Evolutionary conservation across 2,329 filamentous ascomycete genomes (phyloP), one percentile per base, ranked within the genome.

Genomic region (Emmonsiellopsis sp.): DNA sequence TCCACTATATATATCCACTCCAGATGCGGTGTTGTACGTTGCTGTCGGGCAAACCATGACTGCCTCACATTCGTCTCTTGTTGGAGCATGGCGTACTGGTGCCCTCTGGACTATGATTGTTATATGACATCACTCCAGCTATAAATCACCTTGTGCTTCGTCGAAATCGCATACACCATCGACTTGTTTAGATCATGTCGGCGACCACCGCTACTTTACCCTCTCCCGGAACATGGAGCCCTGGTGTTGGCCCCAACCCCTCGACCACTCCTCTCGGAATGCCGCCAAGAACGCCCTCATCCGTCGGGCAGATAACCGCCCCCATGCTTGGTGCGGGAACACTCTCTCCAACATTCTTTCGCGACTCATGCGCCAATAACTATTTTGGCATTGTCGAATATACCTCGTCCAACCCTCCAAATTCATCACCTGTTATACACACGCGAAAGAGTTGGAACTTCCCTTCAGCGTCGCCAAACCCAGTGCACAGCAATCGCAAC

Each of bases 321-420:
- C 78, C 80, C 2, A 77, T 73, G 56, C 65, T 77, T 5, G 78
- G 79, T 34, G 46, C 63, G 5, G 73, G 76, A 42, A 64, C 63
- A 13, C 74, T 77, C 57, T 71, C 78, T 1, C 73, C 83, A 8
- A 59, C 45, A 33, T 61, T 34, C 36, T 52, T 27, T 51, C 56
- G 32, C 56, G 59, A 66, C 59, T 58, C 58, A 43, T 61, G 64
- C 49, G 63, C 68, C 17, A 88, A 89, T 10, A 94, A 91, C 67
- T 95, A 95, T 70, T 95, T 95, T 67, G 87, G 87, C 53, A 81
- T 94, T 55, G 75, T 83, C 33, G 73, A 88, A 57, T 84, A 89
- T 43, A 64, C 60, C 55, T 68, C 81, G 17, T 75, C 71, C 53
- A 83, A 87, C 56, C 75, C 79, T 27, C 78, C 83, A 56, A 83